A percentile compares a stretch with the other conserved stretches of the same genome.
These are phyloP conservation scores for Pontederia paniculata DNA, from an alignment of 176 grass and related monocot species.

Conservation along the genomic window DNA sequence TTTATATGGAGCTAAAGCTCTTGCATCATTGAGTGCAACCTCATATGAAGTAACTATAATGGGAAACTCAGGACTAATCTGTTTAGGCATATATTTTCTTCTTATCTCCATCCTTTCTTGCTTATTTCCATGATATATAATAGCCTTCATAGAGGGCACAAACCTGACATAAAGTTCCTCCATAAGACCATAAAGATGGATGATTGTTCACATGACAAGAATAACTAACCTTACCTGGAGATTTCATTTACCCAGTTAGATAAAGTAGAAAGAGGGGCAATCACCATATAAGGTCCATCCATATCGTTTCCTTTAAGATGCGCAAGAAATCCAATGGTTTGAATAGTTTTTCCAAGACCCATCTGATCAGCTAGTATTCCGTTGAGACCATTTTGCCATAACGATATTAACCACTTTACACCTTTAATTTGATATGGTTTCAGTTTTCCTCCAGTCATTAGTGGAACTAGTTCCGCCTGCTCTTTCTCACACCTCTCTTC, in stretches of 20 bases:
- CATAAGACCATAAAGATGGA: conserved; percentile 13
- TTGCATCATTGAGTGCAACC: conserved; percentile 71
- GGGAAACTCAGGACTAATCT: conserved; percentile 46
- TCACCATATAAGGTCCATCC: conserved; percentile 83
- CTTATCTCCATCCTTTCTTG: conserved; percentile 51
- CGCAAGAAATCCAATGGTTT: conserved; percentile 91
- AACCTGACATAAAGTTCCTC: conserved; percentile 47
- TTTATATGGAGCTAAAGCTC: conserved; percentile 48
- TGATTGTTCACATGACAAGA: conserved; percentile 2
- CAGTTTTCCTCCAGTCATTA: conserved; percentile 88
- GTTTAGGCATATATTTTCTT: conserved; percentile 68
- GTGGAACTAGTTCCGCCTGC: conserved; percentile 67
- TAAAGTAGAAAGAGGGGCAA: conserved; percentile 93
- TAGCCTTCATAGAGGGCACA: conserved; percentile 52
- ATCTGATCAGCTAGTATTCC: conserved; percentile 96
- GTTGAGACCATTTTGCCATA: conserved; percentile 97
- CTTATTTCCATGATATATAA: conserved; percentile 84
- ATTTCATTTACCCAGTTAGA: conserved; percentile 93
- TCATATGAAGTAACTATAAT: conserved; percentile 83
- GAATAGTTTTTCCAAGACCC: conserved; percentile 98
- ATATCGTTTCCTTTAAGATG: conserved; percentile 89
- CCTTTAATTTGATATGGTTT: conserved; percentile 97
- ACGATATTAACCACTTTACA: conserved; percentile 91
- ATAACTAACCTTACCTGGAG: conserved; percentile 39
- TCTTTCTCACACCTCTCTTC: conserved; percentile 55